Evolutionary conservation across 352 stramenopile species (phyloP).

Genomic region (Pythium plurisporium): DNA sequence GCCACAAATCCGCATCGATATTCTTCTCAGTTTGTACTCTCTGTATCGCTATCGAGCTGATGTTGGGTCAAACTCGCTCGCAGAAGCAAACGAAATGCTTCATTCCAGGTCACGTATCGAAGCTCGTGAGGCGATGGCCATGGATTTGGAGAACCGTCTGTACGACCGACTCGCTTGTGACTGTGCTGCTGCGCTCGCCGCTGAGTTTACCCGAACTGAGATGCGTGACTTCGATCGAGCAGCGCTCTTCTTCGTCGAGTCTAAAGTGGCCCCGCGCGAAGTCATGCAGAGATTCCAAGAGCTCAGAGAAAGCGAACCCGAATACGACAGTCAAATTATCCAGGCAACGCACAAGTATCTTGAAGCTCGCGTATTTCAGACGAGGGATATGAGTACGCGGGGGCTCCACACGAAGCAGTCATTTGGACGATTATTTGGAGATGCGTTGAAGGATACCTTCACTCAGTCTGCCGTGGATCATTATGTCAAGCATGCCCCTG

Average conservation of each 20-base stretch:
- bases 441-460: conserved; percentile 26
- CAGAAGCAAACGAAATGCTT: neutral
- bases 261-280: conserved; percentile 47
- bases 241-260: conserved; percentile 69
- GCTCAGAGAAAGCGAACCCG: conserved; percentile 30
- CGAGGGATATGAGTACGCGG: neutral
- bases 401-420: neutral
- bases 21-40: conserved; percentile 78
- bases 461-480: conserved; percentile 65
- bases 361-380: conserved; percentile 66
- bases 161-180: conserved; percentile 71
- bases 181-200: conserved; percentile 58
- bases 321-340: conserved; percentile 4
- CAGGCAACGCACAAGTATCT: conserved; percentile 57
- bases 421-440: neutral
- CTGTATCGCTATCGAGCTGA: conserved; percentile 84
- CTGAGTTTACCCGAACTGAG: conserved; percentile 47
- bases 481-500: conserved; percentile 69
- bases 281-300: conserved; percentile 54
- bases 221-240: conserved; percentile 59
- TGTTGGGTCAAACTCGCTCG: conserved; percentile 32
- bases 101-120: conserved; percentile 14
- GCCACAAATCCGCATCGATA: conserved; percentile 54
- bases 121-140: conserved; percentile 21
- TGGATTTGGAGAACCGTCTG: conserved; percentile 69